Evolutionary conservation across 495 filamentous ascomycete genomes (phyloP).

Genomic region (Daldinia childiae): DNA sequence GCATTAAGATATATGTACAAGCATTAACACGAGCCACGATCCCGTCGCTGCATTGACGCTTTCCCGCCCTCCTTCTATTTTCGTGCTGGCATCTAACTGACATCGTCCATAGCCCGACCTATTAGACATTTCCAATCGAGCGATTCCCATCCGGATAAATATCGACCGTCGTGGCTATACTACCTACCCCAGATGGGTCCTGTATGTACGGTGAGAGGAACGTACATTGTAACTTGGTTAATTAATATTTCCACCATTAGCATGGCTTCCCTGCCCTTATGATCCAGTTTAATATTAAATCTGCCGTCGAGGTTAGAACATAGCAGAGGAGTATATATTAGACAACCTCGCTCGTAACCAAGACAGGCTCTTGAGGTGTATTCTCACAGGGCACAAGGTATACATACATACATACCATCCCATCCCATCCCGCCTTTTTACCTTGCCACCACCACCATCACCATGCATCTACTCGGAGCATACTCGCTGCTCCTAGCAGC

Average conservation of each 20-base stretch:
- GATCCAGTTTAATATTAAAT: background rate
- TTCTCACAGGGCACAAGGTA: too few species aligned
- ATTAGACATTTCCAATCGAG: constrained; percentile 1
- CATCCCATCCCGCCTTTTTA: too few species aligned
- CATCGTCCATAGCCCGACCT: background rate
- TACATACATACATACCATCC: too few species aligned
- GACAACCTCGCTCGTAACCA: background rate
- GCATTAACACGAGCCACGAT: background rate
- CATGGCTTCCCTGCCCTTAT: background rate
- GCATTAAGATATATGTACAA: background rate
- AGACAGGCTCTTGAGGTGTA: background rate
- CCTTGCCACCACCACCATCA: too few species aligned
- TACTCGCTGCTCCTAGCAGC: constrained; percentile 20
- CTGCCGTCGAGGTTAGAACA: constrained; percentile 7
- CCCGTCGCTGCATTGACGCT: background rate
- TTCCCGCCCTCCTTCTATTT: background rate
- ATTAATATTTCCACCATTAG: constrained; percentile 5
- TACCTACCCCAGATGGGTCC: background rate
- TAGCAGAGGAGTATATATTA: background rate
- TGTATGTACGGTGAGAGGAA: too few species aligned
- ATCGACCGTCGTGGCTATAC: constrained; percentile 2
- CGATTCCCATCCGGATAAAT: constrained; percentile 32
- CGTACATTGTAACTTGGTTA: background rate
- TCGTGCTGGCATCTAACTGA: background rate
- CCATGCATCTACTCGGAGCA: constrained; percentile 30